Conservation (phyloP, 768 basidiomycete genomes). For the Nevesoporus exiguus region DNA sequence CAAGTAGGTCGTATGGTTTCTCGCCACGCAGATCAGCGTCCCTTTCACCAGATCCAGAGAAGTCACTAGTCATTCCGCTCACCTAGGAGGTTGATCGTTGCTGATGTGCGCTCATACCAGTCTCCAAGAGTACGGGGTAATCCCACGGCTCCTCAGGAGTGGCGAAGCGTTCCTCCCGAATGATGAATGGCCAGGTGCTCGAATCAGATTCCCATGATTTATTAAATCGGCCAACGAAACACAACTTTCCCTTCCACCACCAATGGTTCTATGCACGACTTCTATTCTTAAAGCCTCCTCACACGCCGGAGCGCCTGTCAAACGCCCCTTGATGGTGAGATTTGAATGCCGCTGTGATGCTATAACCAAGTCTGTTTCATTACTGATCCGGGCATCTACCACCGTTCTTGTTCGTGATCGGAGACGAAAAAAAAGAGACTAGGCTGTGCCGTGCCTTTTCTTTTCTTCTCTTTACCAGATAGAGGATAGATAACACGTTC, state of each 20-base stretch:
- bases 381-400: neutral
- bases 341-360: neutral
- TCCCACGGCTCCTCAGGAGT: no score
- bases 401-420: no score
- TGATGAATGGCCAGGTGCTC: no score
- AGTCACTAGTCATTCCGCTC: neutral
- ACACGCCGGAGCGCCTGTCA: neutral
- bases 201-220: neutral
- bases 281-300: neutral
- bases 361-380: constrained; percentile 2
- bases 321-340: neutral
- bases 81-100: neutral
- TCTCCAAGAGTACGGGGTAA: neutral
- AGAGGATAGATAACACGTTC: neutral
- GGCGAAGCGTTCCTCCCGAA: no score
- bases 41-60: neutral
- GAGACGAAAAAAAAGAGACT: no score
- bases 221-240: neutral
- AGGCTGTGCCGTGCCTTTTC: no score
- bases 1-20: neutral
- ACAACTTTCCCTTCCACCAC: neutral
- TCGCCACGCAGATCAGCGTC: neutral
- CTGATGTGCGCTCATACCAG: neutral
- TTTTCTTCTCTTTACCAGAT: neutral
- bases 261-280: neutral